Evolutionary conservation across 108 stramenopile species (phyloP).

Genomic region (Nitzschia sp.): DNA sequence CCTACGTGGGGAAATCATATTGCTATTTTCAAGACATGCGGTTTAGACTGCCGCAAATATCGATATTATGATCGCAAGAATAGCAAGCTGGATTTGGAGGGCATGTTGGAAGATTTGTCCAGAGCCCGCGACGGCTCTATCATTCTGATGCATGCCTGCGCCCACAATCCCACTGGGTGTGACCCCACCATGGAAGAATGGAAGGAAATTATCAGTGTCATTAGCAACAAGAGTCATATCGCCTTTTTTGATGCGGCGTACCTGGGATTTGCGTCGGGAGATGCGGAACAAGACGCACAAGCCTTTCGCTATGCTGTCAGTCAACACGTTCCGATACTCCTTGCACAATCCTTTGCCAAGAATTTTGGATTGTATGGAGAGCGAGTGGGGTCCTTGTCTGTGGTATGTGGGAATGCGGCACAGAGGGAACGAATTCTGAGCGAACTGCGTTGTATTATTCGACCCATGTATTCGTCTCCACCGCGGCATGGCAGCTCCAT

Average conservation of each 20-base stretch:
- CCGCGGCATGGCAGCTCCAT: constrained; percentile 90
- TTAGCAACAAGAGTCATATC: constrained; percentile 68
- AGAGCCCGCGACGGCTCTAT: constrained; percentile 67
- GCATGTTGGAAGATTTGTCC: constrained; percentile 71
- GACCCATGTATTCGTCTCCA: constrained; percentile 93
- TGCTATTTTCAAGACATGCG: constrained; percentile 74
- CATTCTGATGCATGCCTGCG: constrained; percentile 94
- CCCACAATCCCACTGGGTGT: constrained; percentile 96
- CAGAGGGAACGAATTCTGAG: constrained; percentile 71
- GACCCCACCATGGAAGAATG: constrained; percentile 92
- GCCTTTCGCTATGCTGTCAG: constrained; percentile 82
- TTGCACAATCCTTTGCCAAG: constrained; percentile 93
- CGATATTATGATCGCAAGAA: constrained; percentile 77
- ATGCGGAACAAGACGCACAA: constrained; percentile 85
- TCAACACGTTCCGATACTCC: constrained; percentile 76
- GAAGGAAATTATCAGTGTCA: constrained; percentile 65
- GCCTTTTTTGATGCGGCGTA: constrained; percentile 93
- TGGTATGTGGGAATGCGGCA: constrained; percentile 71
- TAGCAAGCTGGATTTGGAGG: constrained; percentile 73
- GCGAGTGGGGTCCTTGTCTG: constrained; percentile 82
- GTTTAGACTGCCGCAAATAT: constrained; percentile 78
- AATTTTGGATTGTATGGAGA: constrained; percentile 97
- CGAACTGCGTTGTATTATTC: constrained; percentile 83
- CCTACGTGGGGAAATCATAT: constrained; percentile 96
- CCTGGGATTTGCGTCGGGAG: constrained; percentile 95